These are phyloP conservation scores for Venturia aucupariae DNA, from an alignment of 2,329 filamentous ascomycete genomes.

Conservation along the genomic window DNA sequence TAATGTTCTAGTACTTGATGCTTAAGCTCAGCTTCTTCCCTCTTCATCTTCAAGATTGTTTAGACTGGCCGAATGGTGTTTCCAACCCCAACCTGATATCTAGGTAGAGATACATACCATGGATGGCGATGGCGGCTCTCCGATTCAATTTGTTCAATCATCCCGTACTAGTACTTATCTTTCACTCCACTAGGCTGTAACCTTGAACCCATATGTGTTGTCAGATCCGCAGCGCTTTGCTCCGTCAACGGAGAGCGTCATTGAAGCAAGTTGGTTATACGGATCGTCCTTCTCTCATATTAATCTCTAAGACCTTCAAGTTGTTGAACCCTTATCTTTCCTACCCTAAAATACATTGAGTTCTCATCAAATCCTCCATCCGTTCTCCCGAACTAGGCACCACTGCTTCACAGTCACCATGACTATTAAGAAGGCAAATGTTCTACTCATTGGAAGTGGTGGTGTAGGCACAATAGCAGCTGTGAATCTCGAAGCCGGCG, in stretches of 20 bases:
- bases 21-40: no score
- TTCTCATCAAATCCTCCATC: not conserved
- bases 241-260: not conserved
- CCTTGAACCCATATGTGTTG: not conserved
- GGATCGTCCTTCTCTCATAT: no score
- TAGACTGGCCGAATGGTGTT: no score
- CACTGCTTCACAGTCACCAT: not conserved
- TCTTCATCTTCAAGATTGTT: no score
- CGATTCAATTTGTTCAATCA: no score
- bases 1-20: no score
- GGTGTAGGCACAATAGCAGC: conserved; percentile 36
- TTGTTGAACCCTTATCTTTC: not conserved
- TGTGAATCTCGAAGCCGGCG: conserved; percentile 32
- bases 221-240: not conserved
- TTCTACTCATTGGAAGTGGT: conserved; percentile 35
- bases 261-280: no score
- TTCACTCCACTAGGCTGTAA: not conserved
- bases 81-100: no score
- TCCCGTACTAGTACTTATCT: not conserved
- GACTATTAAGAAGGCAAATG: conserved; percentile 24
- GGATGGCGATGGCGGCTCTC: not conserved
- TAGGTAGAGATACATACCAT: no score
- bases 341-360: no score
- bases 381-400: not conserved
- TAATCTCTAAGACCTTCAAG: no score